These are phyloP conservation scores for Hibiscus mutabilis DNA, from an alignment of 345 rosid species.

Conservation along the genomic window DNA sequence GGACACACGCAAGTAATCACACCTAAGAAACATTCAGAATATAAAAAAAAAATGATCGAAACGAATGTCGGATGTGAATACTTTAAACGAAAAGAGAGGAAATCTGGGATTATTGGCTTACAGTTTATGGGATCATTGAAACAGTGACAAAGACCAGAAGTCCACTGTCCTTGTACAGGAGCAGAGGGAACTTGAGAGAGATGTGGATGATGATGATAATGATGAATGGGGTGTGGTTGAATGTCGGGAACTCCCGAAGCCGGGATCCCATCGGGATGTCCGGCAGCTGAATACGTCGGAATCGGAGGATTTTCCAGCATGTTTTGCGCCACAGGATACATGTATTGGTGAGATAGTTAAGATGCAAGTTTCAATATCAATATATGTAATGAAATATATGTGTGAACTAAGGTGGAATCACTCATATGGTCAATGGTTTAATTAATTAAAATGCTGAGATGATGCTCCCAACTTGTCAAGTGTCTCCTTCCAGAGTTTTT, in stretches of 20 bases:
- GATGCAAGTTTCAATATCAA: background rate
- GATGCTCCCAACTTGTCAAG: too few relatives aligned
- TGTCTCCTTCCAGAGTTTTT: too few relatives aligned
- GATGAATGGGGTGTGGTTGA: background rate
- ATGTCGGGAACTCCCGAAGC: background rate
- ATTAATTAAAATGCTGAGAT: too few relatives aligned
- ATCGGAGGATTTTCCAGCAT: background rate
- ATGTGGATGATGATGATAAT: background rate
- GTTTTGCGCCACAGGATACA: background rate
- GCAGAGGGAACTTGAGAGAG: background rate
- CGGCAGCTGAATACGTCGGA: background rate
- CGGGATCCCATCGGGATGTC: background rate
- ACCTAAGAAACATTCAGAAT: background rate
- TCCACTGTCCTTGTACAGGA: constrained; percentile 1
- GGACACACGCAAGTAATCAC: background rate
- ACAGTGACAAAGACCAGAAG: constrained; percentile 1
- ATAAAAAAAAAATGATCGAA: background rate
- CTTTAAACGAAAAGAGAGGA: background rate
- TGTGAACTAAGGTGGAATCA: background rate
- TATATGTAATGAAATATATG: background rate
- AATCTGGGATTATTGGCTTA: background rate
- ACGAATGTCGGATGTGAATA: background rate
- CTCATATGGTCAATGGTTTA: background rate
- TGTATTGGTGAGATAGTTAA: background rate
- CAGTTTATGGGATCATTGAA: background rate